Conservation (phyloP, 1,284 basidiomycete genomes). For the Ceratobasidium theobromae region DNA sequence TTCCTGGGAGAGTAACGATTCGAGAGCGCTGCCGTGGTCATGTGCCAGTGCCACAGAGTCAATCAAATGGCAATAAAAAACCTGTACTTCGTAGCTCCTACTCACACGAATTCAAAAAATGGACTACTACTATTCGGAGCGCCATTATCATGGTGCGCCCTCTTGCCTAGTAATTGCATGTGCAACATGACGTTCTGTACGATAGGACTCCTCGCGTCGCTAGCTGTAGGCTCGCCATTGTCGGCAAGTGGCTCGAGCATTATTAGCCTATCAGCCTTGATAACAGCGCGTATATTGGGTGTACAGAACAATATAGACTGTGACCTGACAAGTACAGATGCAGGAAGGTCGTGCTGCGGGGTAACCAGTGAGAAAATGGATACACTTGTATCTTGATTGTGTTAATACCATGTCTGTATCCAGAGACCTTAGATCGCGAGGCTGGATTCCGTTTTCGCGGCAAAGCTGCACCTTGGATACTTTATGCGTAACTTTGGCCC, state of each 20-base stretch:
- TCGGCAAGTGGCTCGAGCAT: slow-evolving; percentile 29
- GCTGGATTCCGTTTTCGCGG: slow-evolving; percentile 32
- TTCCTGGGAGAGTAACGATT: slow-evolving; percentile 31
- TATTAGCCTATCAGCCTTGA: slow-evolving; percentile 29
- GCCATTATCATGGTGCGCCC: neutral
- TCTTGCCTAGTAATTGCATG: slow-evolving; percentile 2
- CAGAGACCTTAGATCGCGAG: slow-evolving; percentile 30
- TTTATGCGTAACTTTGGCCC: slow-evolving; percentile 16
- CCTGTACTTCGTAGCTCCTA: no score
- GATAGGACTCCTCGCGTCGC: slow-evolving; percentile 3
- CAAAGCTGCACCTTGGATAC: slow-evolving; percentile 31
- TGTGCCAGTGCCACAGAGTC: no score
- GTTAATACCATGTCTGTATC: slow-evolving; percentile 31
- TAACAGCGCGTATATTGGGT: slow-evolving; percentile 30
- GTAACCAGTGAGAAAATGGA: neutral
- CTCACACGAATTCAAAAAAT: slow-evolving; percentile 32
- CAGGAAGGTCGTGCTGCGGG: slow-evolving; percentile 30
- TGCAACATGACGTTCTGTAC: slow-evolving; percentile 24
- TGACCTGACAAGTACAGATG: slow-evolving; percentile 27
- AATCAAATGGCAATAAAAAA: no score
- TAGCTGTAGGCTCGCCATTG: neutral
- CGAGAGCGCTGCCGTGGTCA: slow-evolving; percentile 30
- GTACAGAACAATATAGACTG: slow-evolving; percentile 32
- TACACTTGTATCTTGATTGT: neutral
- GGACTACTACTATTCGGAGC: neutral